Conservation (phyloP, 345 rosid genomes). For the Euphorbia peplus region DNA sequence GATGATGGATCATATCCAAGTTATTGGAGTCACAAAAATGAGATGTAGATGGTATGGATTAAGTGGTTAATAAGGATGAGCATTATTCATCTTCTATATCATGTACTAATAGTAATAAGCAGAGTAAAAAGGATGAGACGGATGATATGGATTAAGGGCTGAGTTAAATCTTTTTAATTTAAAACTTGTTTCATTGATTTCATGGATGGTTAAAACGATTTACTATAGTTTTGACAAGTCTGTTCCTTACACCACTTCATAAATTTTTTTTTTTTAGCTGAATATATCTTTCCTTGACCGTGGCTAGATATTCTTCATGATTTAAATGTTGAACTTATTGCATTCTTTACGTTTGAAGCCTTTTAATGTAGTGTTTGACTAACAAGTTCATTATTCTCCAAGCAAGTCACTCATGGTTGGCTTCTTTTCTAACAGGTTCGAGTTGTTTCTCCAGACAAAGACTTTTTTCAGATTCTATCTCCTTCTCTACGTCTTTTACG, state of each 20-base stretch:
- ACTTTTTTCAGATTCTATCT: constrained; percentile 92
- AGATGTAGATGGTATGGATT: not conserved
- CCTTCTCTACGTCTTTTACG: constrained; percentile 94
- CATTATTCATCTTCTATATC: not conserved
- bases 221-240: not conserved
- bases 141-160: not conserved
- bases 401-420: not conserved
- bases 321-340: not conserved
- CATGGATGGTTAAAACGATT: not conserved
- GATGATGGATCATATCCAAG: not conserved
- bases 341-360: not conserved
- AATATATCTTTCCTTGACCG: not conserved
- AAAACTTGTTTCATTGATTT: not conserved
- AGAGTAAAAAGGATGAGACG: not conserved
- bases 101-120: not conserved
- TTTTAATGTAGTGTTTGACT: not conserved
- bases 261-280: not conserved
- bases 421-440: constrained; percentile 54
- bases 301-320: not conserved
- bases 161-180: not conserved
- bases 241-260: not conserved
- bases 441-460: constrained; percentile 98
- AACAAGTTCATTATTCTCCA: not conserved
- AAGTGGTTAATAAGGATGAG: not conserved
- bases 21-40: not conserved